Conservation (phyloP, 371 early-diverging fungal genomes). For the Apophysomyces sp. region DNA sequence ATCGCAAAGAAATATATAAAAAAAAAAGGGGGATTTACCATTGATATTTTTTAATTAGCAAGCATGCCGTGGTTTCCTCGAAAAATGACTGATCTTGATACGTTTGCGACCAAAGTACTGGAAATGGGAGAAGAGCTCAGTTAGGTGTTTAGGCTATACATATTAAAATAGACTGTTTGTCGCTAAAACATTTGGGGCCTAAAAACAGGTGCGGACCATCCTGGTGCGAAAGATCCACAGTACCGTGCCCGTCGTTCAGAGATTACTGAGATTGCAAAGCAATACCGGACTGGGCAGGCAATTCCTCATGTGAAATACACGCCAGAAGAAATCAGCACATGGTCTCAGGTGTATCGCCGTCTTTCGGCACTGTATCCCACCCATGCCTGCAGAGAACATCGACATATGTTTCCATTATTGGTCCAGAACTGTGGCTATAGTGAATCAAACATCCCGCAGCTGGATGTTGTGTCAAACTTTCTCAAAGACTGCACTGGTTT, state of each 20-base stretch:
- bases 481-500: slow-evolving; percentile 97
- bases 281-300: slow-evolving; percentile 80
- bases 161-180: neutral
- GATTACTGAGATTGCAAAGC: slow-evolving; percentile 86
- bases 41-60: slow-evolving; percentile 13
- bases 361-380: slow-evolving; percentile 76
- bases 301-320: slow-evolving; percentile 89
- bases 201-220: slow-evolving; percentile 81
- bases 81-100: slow-evolving; percentile 89
- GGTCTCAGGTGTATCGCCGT: slow-evolving; percentile 81
- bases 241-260: slow-evolving; percentile 88
- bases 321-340: slow-evolving; percentile 79
- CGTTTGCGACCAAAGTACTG: slow-evolving; percentile 90
- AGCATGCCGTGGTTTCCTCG: slow-evolving; percentile 93
- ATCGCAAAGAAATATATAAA: no score
- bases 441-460: slow-evolving; percentile 86
- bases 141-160: slow-evolving; percentile 12
- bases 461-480: slow-evolving; percentile 89
- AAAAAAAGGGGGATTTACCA: no score
- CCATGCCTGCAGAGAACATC: slow-evolving; percentile 92
- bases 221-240: slow-evolving; percentile 88
- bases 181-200: no score
- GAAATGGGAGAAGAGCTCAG: slow-evolving; percentile 89
- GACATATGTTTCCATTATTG: slow-evolving; percentile 88
- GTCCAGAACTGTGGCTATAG: slow-evolving; percentile 92